Evolutionary conservation across 306 rosid species (phyloP).

Genomic region (Rubus idaeus): DNA sequence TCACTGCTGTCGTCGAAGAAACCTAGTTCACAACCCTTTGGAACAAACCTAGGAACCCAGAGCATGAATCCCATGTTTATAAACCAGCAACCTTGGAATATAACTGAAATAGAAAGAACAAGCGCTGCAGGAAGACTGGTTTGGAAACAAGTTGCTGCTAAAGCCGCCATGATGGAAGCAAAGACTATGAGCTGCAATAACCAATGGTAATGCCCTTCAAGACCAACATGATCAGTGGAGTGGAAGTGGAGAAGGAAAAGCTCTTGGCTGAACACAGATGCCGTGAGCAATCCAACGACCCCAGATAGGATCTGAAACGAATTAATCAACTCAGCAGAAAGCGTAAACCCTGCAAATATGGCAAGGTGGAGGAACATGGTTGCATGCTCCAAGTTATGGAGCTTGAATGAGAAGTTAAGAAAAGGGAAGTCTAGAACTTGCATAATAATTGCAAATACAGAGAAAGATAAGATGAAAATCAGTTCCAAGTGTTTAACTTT

Average conservation of each 20-base stretch:
- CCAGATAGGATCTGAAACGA: conserved; percentile 58
- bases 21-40: conserved; percentile 61
- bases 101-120: conserved; percentile 66
- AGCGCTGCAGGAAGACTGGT: conserved; percentile 69
- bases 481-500: conserved; percentile 78
- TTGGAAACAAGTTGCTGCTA: conserved; percentile 60
- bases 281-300: conserved; percentile 57
- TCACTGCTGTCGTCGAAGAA: conserved; percentile 25
- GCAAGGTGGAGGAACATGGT: conserved; percentile 89
- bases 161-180: conserved; percentile 49
- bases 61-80: conserved; percentile 80
- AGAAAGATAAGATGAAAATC: conserved; percentile 58
- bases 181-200: conserved; percentile 73
- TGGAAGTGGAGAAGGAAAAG: conserved; percentile 85
- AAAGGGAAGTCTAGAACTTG: conserved; percentile 68
- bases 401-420: conserved; percentile 56
- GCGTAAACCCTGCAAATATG: conserved; percentile 68
- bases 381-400: conserved; percentile 80
- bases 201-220: conserved; percentile 95
- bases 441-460: conserved; percentile 53
- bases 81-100: conserved; percentile 92
- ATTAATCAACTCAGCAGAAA: conserved; percentile 57
- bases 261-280: conserved; percentile 82
- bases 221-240: conserved; percentile 86
- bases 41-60: conserved; percentile 65